A percentile compares a stretch with the other conserved stretches of the same genome.
Conservation (phyloP, 371 early-diverging fungal species). For the Mortierella sp. region DNA sequence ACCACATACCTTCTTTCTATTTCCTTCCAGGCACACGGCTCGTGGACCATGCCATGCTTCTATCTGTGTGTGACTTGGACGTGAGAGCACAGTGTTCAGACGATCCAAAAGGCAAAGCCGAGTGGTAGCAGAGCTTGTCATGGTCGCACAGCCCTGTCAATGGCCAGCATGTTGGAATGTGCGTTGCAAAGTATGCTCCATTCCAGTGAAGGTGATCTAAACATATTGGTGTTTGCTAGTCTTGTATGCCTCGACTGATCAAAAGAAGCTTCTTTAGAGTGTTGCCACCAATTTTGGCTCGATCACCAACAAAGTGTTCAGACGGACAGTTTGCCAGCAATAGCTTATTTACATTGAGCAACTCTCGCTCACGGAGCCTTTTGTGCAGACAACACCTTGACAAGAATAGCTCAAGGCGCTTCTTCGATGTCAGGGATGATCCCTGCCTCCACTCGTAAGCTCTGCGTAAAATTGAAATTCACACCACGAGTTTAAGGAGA, state of each 20-base stretch:
- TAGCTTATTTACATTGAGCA: not conserved
- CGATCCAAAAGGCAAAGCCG: not conserved
- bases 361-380: no score
- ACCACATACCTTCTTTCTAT: not conserved
- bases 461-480: not conserved
- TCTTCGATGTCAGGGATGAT: not conserved
- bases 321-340: no score
- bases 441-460: not conserved
- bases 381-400: no score
- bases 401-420: no score
- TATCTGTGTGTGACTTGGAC: not conserved
- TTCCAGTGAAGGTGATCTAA: not conserved
- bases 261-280: not conserved
- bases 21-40: not conserved
- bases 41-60: not conserved
- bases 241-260: not conserved
- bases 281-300: not conserved
- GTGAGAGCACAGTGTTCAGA: not conserved
- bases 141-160: not conserved
- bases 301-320: not conserved
- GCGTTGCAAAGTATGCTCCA: not conserved
- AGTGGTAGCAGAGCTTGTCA: not conserved
- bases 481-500: not conserved
- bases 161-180: not conserved
- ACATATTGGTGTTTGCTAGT: no score